These are phyloP conservation scores for Hymenoscyphus occultus DNA, from an alignment of 2,329 filamentous ascomycete genomes.

Conservation along the genomic window DNA sequence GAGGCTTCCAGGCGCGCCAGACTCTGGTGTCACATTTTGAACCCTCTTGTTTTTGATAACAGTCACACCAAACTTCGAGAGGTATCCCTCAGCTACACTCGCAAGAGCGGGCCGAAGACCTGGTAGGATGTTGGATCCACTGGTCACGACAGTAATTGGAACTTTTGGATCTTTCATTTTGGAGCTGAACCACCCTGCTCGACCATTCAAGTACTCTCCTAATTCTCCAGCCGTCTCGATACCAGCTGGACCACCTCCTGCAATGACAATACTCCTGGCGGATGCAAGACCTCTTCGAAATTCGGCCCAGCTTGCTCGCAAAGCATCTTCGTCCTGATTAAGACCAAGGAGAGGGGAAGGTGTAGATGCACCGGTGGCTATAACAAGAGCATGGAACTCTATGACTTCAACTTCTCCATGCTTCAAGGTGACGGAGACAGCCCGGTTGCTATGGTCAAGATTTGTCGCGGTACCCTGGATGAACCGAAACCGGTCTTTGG, in stretches of 20 bases:
- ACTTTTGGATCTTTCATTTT: constrained; percentile 38
- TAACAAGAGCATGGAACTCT: constrained; percentile 46
- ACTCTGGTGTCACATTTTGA: constrained; percentile 32
- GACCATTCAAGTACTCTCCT: constrained; percentile 50
- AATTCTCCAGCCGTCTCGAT: constrained; percentile 50
- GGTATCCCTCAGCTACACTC: constrained; percentile 41
- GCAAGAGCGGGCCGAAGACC: constrained; percentile 40
- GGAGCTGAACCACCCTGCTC: constrained; percentile 39
- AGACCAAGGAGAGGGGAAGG: constrained; percentile 45
- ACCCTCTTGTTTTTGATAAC: constrained; percentile 45
- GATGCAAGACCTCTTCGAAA: constrained; percentile 42
- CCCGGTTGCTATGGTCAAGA: constrained; percentile 38
- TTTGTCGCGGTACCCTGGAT: constrained; percentile 41
- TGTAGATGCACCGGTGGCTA: constrained; percentile 48
- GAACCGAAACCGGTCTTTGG: constrained; percentile 40
- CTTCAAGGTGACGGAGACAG: constrained; percentile 33
- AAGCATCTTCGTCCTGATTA: constrained; percentile 35
- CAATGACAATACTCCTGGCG: constrained; percentile 45
- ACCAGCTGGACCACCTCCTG: constrained; percentile 44
- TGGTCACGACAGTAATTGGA: constrained; percentile 45
- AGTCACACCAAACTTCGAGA: constrained; percentile 46
- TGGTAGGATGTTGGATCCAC: constrained; percentile 41
- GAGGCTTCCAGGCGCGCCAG: constrained; percentile 33
- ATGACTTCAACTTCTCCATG: constrained; percentile 20
- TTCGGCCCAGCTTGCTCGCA: constrained; percentile 38